A percentile compares a stretch with the other conserved stretches of the same genome.
Evolutionary conservation across 176 grass and related monocot species (phyloP).

Genomic region (Tillandsia fasciculata): DNA sequence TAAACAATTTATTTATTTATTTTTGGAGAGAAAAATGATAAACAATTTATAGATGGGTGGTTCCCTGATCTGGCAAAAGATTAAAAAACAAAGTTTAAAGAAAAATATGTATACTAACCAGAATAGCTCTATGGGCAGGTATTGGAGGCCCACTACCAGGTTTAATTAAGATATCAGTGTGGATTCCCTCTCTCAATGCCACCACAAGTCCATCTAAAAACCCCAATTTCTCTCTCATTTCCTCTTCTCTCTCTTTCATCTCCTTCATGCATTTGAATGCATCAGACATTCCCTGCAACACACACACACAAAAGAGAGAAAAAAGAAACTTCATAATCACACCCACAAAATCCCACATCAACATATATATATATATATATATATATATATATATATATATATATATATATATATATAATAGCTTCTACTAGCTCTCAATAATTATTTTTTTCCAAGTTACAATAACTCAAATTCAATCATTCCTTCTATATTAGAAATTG

Average conservation of each 20-base stretch:
- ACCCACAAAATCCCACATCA: too few relatives aligned
- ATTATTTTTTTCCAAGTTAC: too few relatives aligned
- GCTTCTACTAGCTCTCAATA: too few relatives aligned
- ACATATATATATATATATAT: too few relatives aligned
- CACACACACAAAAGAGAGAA: not conserved
- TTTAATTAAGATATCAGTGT: conserved; percentile 63
- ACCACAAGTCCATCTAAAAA: conserved; percentile 44
- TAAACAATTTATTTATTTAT: too few relatives aligned
- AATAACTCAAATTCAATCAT: too few relatives aligned
- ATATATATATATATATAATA: too few relatives aligned
- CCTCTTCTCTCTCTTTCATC: conserved; percentile 36
- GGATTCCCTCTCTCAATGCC: conserved; percentile 48
- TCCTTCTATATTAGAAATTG: too few relatives aligned
- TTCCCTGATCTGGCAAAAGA: too few relatives aligned
- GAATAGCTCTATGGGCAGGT: conserved; percentile 56
- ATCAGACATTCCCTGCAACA: conserved; percentile 42
- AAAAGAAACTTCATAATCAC: conserved; percentile 4
- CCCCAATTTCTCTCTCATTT: conserved; percentile 25
- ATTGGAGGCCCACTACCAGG: conserved; percentile 49
- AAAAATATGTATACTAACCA: conserved; percentile 29
- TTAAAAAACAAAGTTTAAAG: not conserved
- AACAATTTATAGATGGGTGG: too few relatives aligned
- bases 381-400: too few relatives aligned
- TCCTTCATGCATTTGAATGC: conserved; percentile 51
- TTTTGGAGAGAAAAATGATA: too few relatives aligned